phyloP scores from a whole-genome alignment of 2,329 filamentous ascomycete species.

The Diaporthe velutina region DNA sequence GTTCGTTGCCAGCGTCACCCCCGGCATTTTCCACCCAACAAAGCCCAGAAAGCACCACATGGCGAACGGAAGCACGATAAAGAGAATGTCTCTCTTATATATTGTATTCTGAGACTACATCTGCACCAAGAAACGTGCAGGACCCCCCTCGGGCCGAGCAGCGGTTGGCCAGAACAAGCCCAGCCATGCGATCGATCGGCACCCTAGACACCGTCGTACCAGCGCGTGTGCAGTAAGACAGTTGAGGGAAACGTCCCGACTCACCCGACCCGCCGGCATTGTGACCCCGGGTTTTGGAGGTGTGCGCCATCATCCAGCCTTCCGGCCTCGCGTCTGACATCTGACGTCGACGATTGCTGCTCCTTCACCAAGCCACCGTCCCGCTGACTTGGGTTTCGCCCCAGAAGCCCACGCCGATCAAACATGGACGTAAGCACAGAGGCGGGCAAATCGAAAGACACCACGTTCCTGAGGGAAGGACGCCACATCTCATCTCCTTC shows the following conservation, averaged over 20 bases:
- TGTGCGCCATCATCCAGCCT: neutral
- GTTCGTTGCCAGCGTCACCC: neutral
- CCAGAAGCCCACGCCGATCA: neutral
- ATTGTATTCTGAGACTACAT: neutral
- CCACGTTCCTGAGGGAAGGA: slow-evolving; percentile 16
- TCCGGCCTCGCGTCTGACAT: slow-evolving; percentile 19
- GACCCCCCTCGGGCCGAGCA: neutral
- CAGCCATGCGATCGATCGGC: neutral
- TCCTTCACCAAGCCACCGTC: neutral
- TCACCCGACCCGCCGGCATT: neutral
- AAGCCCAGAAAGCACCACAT: neutral
- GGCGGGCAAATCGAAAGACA: slow-evolving; percentile 10
- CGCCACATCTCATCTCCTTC: slow-evolving; percentile 5
- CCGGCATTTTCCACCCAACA: neutral
- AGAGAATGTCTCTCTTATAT: slow-evolving; percentile 1
- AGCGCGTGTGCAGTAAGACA: neutral
- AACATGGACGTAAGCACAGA: slow-evolving; percentile 1
- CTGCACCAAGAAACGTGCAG: neutral
- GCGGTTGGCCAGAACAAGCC: neutral
- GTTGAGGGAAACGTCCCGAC: neutral
- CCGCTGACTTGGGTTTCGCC: neutral
- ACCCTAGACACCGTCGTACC: neutral
- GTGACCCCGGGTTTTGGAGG: slow-evolving; percentile 5
- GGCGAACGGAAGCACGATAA: neutral
- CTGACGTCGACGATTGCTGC: neutral